Evolutionary conservation across 441 rosid species (phyloP), one percentile per base, ranked within the genome.

Genomic region (Monsonia emarginata): DNA sequence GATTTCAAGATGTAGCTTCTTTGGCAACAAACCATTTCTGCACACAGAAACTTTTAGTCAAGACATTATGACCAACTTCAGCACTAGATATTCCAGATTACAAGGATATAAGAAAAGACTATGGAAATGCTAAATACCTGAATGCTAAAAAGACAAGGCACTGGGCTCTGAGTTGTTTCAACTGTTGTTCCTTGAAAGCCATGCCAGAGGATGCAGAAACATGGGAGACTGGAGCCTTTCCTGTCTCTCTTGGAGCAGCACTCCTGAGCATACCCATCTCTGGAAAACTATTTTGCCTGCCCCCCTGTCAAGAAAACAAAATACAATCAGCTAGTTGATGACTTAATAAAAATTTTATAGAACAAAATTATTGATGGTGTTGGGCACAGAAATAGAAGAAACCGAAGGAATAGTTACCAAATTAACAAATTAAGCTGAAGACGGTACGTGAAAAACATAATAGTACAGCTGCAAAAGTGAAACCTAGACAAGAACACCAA

Each of bases 91-190:
- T 58, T 46, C 44, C 34, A 14, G 42, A 27, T 21, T 42, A 64
- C 50, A 61, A 72, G 40, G 46, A 36, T 58, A 44, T 61, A 36
- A 61, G 63, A 3, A 56, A 50, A 61, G 27, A 61, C 72, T 66
- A 61, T 54, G 34, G 64, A 32, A 31, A 59, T 65, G 44, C 54
- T 57, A 65, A 64, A 36, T 74, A 91, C 98, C 96, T 84, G 80
- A 91, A 88, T 40, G 98, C 96, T 77, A 91, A 73, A 80, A 89
- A 89, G 40, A 91, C 96, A 57, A 91, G 95, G 82, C 98, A 91
- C 76, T 91, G 98, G 30, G 98, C 98, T 75, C 96, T 86, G 71
- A 91, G 98, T 76, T 91, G 98, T 78, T 86, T 91, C 76, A 91
- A 74, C 72, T 91, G 98, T 63, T 89, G 93, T 69, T 89, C 98